Evolutionary conservation across 257 asterid genomes (phyloP), one percentile per base, ranked within the genome.

Genomic region (Lithospermum erythrorhizon): DNA sequence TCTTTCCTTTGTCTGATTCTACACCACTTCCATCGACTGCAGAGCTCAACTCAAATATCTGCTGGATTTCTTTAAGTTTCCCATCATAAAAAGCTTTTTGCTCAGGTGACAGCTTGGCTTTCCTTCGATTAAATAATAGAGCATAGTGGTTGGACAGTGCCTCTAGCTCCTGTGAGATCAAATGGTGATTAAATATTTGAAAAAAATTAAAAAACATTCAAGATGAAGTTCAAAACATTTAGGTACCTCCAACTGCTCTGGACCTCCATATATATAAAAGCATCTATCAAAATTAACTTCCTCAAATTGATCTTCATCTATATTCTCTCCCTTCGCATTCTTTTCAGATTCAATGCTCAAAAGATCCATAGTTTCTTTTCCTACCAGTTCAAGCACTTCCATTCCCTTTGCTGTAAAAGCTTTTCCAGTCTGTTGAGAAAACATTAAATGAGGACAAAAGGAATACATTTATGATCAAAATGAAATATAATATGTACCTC

Each of bases 221-320:
- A 61, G 30, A 62, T 64, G 24, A 56, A 62, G 65, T 67, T 25
- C 57, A 27, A 51, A 68, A 74, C 62, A 52, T 56, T 48, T 48
- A 64, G 58, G 41, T 62, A 89, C 97, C 99, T 93, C 97, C 89
- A 93, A 74, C 70, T 86, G 95, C 77, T 89, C 99, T 23, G 99
- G 99, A 75, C 97, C 99, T 73, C 99, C 97, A 62, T 93, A 93
- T 61, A 93, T 93, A 65, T 93, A 93, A 74, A 93, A 93, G 87
- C 97, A 93, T 77, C 97, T 76, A 66, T 93, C 96, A 75, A 93
- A 89, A 56, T 86, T 77, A 67, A 83, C 79, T 64, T 93, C 99
- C 77, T 91, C 95, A 63, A 77, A 79, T 62, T 85, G 95, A 76
- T 86, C 95, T 66, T 81, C 94, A 45, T 81, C 94, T 22, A 63